These are phyloP conservation scores for Phoma sp. DNA, from an alignment of 2,329 filamentous ascomycete species.

Conservation along the genomic window DNA sequence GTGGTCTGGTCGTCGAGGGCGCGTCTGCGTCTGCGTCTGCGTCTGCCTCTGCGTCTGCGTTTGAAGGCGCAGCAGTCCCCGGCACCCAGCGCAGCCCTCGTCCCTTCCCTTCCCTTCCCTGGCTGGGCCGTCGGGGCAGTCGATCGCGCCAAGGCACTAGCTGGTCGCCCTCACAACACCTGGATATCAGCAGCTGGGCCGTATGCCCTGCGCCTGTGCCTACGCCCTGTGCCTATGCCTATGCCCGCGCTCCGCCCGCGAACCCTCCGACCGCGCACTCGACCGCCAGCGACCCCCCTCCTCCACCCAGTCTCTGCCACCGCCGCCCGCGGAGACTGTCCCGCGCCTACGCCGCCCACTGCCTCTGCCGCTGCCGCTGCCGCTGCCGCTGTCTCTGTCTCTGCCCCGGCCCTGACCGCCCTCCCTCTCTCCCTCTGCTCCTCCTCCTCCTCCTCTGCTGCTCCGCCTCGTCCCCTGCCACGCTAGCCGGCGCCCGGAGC, in stretches of 20 bases:
- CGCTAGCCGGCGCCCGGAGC: no score
- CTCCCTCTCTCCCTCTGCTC: conserved; percentile 18
- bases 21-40: neutral
- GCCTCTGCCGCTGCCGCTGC: no score
- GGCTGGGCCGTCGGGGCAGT: neutral
- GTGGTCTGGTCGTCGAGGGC: neutral
- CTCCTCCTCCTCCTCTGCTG: no score
- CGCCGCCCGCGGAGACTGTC: conserved; percentile 6
- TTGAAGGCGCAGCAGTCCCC: neutral
- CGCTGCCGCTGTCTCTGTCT: no score
- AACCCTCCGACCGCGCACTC: conserved; percentile 17
- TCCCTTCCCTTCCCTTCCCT: no score
- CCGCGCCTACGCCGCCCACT: conserved; percentile 11
- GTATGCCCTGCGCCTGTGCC: no score
- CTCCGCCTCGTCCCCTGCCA: conserved; percentile 22
- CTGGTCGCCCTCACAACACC: conserved; percentile 8
- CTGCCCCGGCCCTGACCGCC: conserved; percentile 26
- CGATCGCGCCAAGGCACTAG: neutral
- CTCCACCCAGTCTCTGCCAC: conserved; percentile 13
- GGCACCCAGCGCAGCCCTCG: neutral
- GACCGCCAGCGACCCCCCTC: conserved; percentile 10
- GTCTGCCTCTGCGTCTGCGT: neutral
- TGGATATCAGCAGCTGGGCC: neutral
- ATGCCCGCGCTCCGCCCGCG: neutral
- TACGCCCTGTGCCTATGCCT: neutral